phyloP scores from a whole-genome alignment of 768 basidiomycete genomes.

The Dacryopinax spathularia region DNA sequence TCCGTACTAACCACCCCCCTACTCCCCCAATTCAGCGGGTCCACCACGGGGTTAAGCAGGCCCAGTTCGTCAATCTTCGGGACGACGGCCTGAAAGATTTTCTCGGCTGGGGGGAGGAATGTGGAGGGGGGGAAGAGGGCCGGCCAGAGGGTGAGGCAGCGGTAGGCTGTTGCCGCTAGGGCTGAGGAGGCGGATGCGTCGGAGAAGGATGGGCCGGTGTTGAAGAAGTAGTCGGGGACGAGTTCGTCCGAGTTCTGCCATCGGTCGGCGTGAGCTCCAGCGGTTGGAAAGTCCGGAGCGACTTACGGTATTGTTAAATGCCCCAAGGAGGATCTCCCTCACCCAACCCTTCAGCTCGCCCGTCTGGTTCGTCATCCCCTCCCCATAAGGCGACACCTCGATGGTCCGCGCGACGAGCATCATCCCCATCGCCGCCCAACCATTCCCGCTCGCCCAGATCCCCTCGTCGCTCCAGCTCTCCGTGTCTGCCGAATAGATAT shows the following conservation, averaged over 20 bases:
- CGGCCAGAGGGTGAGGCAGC: slow-evolving; percentile 22
- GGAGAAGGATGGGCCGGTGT: slow-evolving; percentile 21
- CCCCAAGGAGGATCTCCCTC: slow-evolving; percentile 25
- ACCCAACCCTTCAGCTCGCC: slow-evolving; percentile 24
- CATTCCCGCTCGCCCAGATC: slow-evolving; percentile 30
- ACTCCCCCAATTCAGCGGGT: slow-evolving; percentile 24
- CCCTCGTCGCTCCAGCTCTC: slow-evolving; percentile 15
- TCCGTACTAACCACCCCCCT: slow-evolving; percentile 22
- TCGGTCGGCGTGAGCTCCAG: background rate
- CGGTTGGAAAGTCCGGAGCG: background rate
- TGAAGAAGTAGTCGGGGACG: slow-evolving; percentile 26
- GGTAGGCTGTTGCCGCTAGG: slow-evolving; percentile 18
- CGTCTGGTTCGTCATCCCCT: slow-evolving; percentile 21
- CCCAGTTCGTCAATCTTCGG: slow-evolving; percentile 26
- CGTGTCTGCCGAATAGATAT: slow-evolving; percentile 22
- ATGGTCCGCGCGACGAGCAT: slow-evolving; percentile 29
- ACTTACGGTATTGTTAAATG: slow-evolving; percentile 21
- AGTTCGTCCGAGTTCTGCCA: slow-evolving; percentile 22
- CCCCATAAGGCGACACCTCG: slow-evolving; percentile 18
- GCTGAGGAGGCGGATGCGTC: slow-evolving; percentile 27
- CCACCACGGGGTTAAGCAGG: slow-evolving; percentile 25
- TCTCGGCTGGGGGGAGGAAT: slow-evolving; percentile 21
- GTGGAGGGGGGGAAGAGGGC: slow-evolving; percentile 20
- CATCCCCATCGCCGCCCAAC: slow-evolving; percentile 33
- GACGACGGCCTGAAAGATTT: slow-evolving; percentile 23